Conservation (phyloP, 2,329 filamentous ascomycete species). For the Neonectria faginata region DNA sequence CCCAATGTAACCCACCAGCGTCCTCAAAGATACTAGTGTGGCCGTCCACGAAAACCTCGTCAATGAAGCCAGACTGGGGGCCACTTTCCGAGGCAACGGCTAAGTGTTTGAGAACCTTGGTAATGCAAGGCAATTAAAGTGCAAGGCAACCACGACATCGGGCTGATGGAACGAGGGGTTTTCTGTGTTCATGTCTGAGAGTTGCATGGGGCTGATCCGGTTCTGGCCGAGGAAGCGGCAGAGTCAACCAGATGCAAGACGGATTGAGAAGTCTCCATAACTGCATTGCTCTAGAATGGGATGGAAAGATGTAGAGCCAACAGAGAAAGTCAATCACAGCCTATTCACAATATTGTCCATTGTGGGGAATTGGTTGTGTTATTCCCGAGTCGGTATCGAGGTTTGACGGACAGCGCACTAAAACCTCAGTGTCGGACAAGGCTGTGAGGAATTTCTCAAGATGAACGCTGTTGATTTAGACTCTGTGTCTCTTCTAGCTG, state of each 20-base stretch:
- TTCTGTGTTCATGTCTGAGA: background rate
- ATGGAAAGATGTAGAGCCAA: no score
- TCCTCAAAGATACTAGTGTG: background rate
- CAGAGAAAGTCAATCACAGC: no score
- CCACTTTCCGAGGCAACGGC: background rate
- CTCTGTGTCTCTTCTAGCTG: background rate
- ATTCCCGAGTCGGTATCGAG: background rate
- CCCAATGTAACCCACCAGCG: background rate
- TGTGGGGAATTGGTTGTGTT: background rate
- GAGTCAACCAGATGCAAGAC: background rate
- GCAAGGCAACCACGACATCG: background rate
- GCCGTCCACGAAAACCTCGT: background rate
- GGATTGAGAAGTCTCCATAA: background rate
- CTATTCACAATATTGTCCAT: background rate
- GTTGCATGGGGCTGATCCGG: background rate
- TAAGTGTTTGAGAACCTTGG: background rate
- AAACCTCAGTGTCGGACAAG: background rate
- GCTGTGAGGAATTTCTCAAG: background rate
- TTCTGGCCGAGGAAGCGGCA: background rate
- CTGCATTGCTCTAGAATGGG: background rate
- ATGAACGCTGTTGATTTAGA: background rate
- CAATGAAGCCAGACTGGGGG: background rate
- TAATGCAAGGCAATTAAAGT: background rate
- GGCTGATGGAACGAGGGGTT: background rate
- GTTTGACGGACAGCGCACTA: background rate